Conservation (phyloP, 306 rosid genomes). For the Pterocarpus macrocarpus region DNA sequence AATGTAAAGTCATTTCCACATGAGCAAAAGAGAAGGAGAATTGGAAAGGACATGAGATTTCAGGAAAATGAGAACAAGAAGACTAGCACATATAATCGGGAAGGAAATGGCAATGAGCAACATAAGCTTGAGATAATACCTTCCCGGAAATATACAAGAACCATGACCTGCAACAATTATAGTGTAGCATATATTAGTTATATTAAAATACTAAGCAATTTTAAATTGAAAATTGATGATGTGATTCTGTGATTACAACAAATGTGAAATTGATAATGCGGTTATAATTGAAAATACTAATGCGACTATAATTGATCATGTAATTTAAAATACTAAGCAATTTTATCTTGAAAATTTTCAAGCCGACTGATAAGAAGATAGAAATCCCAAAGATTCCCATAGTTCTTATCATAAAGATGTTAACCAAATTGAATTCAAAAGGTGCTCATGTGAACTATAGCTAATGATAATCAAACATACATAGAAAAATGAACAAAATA, state of each 20-base stretch:
- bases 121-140: slow-evolving; percentile 55
- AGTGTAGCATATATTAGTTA: slow-evolving; percentile 42
- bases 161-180: slow-evolving; percentile 72
- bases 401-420: background rate
- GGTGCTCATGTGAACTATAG: background rate
- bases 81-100: too few relatives aligned
- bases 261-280: too few relatives aligned
- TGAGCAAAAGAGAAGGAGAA: background rate
- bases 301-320: too few relatives aligned
- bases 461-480: background rate
- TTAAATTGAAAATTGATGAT: background rate
- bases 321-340: too few relatives aligned
- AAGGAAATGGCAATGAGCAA: too few relatives aligned
- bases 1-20: slow-evolving; percentile 9
- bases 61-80: slow-evolving; percentile 20
- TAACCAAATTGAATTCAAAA: background rate
- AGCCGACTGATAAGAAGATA: background rate
- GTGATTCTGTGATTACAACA: slow-evolving; percentile 17
- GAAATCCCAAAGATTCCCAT: slow-evolving; percentile 1
- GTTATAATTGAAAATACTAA: too few relatives aligned
- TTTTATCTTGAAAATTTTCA: too few relatives aligned
- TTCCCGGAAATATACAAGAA: slow-evolving; percentile 82
- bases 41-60: background rate
- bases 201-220: slow-evolving; percentile 6
- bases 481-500: background rate